Evolutionary conservation across 805 yeast genomes (phyloP), one percentile per base, ranked within the genome.

Genomic region (Metschnikowia cubensis): DNA sequence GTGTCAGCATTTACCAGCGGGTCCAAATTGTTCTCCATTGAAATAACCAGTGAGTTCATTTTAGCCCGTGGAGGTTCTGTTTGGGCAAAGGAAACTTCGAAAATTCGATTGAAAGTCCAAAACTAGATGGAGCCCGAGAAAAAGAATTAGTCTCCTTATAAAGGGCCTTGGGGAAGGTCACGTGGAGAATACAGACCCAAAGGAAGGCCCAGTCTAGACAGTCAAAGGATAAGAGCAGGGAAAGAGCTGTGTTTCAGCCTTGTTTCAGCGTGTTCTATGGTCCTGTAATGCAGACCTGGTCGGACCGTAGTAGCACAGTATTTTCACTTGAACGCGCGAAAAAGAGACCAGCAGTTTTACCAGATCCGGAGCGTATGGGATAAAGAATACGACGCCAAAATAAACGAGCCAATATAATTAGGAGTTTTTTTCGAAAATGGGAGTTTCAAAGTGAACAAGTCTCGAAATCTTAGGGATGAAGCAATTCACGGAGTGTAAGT

Each of bases 291-390:
- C 45, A 33, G 42, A 39, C 37, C 37, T 34, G 37, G 17, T 41
- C 35, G 10, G 42, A 20, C 31, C 25, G 45, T 33, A 21, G 45
- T 33, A 7, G 14, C 41, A 37, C 40, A 21, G 41, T 14, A 32
- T 34, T 42, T 42, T 42, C 37, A n/a, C 32, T 29, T 18, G 35
- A 33, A 42, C 37, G 45, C 45, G 45, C 45, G 45, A 42, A 42
- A 42, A 42, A 42, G 45, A 33, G 25, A 31, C 17, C 44, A 36
- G 39, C 11, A 15, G 40, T 7, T 37, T 20, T 7, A 20, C 38
- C 38, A 17, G 38, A 17, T 36, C 15, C 39, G 15, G 39, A 18
- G 29, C 29, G 29, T 25, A 8, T 25, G 29, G 29, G 11, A 25
- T 8, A 25, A 25, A 2, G 4, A 10, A 25, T 25, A 25, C 29